Evolutionary conservation across 352 stramenopile species (phyloP), one percentile per base, ranked within the genome.

Genomic region (Phytophthora sansomeana): DNA sequence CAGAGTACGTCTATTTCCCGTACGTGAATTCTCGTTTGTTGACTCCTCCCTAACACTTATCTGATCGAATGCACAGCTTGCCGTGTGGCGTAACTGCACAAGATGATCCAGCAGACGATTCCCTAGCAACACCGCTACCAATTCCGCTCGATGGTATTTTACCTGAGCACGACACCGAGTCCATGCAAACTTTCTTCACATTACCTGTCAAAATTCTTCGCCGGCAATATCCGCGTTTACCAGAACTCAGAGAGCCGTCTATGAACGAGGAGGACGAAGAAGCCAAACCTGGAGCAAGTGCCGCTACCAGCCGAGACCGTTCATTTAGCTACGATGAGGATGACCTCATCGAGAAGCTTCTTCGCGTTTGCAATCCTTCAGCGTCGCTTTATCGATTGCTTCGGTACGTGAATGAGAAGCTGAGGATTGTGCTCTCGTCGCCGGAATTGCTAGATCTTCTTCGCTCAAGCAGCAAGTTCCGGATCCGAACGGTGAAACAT

Each of bases 351-450:
- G 33, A 75, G 5, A 63, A 68, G 21, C 71, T 93, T 1, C 55
- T 75, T 1, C 11, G 19, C 2, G 52, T 78, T 13, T 91, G 85
- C 52, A 60, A 77, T 13, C 85, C 83, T 30, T 87, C 79, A 11
- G 72, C 81, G 6, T 92, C 85, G 33, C 60, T 93, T 0, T 91
- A 83, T 44, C 76, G 68, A 5, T 55, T 93, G 32, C 79, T 91
- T 36, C 81, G 81, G 6, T 85, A 81, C 51, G 74, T 87, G 36
- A 59, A 80, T 28, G 79, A 91, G 16, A 21, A 70, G 26, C 61
- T 93, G 24, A 47, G 69, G 16, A 58, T 88, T 29, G 56, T 66
- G n/a, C 53, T 89, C 8, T 70, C 81, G 0, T 78, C 72, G 3
- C 53, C 67, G 4, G 62, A 78, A n/a, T 67, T 91, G 38, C 67